Evolutionary conservation across 768 basidiomycete species (phyloP), one percentile per base, ranked within the genome.

Genomic region (Clitopilus hobsonii): DNA sequence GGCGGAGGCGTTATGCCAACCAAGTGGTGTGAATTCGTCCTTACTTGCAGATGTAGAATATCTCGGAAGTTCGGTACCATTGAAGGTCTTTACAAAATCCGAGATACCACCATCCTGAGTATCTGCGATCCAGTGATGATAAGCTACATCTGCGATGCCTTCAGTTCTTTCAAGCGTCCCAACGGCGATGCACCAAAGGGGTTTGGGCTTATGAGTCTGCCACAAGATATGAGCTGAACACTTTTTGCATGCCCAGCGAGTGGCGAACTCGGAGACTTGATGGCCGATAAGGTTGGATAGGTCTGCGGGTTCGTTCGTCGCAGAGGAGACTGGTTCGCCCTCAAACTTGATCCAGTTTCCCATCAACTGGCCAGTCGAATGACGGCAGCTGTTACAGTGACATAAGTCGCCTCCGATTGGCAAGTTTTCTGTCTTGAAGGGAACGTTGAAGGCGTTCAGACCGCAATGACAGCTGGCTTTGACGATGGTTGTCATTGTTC

Each of bases 381-480:
- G 70, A 6, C 68, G 56, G 55, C 70, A 71, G 25, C 59, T 48
- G 47, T 61, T 64, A 57, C 70, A 71, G 51, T 71, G 65, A 55
- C 69, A 70, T 3, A 68, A 53, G 50, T 59, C 54, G 38, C 27
- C 59, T 14, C 22, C 6, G 13, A 63, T 56, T 0, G 68, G 67
- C 1, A 68, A 56, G 18, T 60, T 55, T 6, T 54, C 45, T 8
- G 63, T 64, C 4, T 29, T 6, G 41, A 69, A 63, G 1, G 60
- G 57, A 24, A 67, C 51, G 10, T 54, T 52, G 49, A 67, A 65
- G 6, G 38, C 47, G 29, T 65, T 67, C 45, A 60, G 57, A 2
- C 60, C 54, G 49, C 69, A 69, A 14, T 65, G 64, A 58, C 69
- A 71, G 13, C 55, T 54, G 13, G 66, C 67, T 49, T 62, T 65